Percentiles rank a stretch among this genome's conserved stretches.
Evolutionary conservation across 768 basidiomycete genomes (phyloP).

Genomic region (Dacryopinax spathularia): DNA sequence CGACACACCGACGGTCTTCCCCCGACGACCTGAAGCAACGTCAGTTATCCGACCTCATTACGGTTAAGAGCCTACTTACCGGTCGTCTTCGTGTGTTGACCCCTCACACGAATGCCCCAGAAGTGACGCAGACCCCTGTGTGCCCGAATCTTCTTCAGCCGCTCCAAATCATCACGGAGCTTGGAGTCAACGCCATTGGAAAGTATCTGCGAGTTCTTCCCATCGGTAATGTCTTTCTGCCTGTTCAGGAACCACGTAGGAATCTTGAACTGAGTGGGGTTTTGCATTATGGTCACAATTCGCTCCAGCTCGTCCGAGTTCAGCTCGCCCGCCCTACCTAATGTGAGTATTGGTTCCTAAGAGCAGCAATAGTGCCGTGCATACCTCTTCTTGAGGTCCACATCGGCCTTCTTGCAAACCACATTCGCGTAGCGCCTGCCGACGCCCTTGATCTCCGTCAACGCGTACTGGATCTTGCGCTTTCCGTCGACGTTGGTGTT

Average conservation of each 20-base stretch:
- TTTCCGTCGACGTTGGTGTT: constrained; percentile 99
- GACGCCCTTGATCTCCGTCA: constrained; percentile 99
- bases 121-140: constrained; percentile 87
- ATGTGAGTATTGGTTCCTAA: not conserved
- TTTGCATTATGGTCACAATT: constrained; percentile 97
- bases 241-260: constrained; percentile 99
- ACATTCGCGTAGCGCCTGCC: constrained; percentile 97
- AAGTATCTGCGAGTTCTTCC: constrained; percentile 89
- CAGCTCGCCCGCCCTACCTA: constrained; percentile 85
- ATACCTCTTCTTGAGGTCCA: constrained; percentile 95
- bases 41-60: too few species aligned
- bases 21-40: constrained; percentile 56
- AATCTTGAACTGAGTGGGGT: constrained; percentile 98
- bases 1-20: constrained; percentile 92
- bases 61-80: constrained; percentile 40
- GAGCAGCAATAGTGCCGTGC: constrained; percentile 20
- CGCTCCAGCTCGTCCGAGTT: constrained; percentile 99
- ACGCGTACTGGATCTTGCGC: constrained; percentile 96
- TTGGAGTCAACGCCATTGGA: constrained; percentile 97
- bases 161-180: constrained; percentile 93
- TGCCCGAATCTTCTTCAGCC: constrained; percentile 96
- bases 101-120: constrained; percentile 91
- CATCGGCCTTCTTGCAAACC: constrained; percentile 99
- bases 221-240: constrained; percentile 94
- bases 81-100: constrained; percentile 99